These are phyloP conservation scores for Oryza meridionalis DNA, from an alignment of 176 grass and related monocot genomes.

Conservation along the genomic window DNA sequence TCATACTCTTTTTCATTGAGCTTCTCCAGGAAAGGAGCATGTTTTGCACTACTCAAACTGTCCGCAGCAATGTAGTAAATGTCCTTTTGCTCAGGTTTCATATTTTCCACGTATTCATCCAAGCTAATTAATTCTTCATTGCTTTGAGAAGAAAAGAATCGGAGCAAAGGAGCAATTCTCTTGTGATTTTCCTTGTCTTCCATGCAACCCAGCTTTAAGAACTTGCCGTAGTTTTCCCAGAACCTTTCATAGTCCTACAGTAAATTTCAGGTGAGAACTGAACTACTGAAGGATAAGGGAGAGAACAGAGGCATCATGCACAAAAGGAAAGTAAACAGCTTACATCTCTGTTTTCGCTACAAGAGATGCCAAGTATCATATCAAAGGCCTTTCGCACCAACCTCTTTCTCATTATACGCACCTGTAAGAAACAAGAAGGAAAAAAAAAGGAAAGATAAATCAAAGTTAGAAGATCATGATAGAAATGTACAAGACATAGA, in stretches of 20 bases:
- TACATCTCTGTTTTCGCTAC: conserved; percentile 96
- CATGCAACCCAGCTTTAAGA: conserved; percentile 83
- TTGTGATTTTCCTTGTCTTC: conserved; percentile 97
- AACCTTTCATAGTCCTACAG: conserved; percentile 89
- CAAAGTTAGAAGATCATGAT: neutral
- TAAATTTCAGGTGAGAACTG: conserved; percentile 34
- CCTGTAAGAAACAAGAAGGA: conserved; percentile 41
- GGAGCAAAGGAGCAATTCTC: conserved; percentile 86
- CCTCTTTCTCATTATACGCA: conserved; percentile 97
- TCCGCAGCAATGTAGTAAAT: conserved; percentile 94
- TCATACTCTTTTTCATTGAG: conserved; percentile 87
- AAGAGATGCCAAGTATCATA: conserved; percentile 97
- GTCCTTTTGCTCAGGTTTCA: conserved; percentile 94
- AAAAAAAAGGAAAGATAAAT: neutral
- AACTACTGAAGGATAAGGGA: neutral
- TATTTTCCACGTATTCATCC: conserved; percentile 97
- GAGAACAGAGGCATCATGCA: neutral
- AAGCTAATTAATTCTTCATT: conserved; percentile 89
- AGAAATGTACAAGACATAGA: neutral
- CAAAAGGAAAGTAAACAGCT: conserved; percentile 20
- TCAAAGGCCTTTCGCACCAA: conserved; percentile 94
- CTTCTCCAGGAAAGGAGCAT: conserved; percentile 90
- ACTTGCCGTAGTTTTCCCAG: conserved; percentile 98
- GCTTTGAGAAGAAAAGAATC: conserved; percentile 97
- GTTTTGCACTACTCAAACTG: conserved; percentile 83